Evolutionary conservation across 2,329 filamentous ascomycete genomes (phyloP).

Genomic region (Plectosphaerella cucumerina): DNA sequence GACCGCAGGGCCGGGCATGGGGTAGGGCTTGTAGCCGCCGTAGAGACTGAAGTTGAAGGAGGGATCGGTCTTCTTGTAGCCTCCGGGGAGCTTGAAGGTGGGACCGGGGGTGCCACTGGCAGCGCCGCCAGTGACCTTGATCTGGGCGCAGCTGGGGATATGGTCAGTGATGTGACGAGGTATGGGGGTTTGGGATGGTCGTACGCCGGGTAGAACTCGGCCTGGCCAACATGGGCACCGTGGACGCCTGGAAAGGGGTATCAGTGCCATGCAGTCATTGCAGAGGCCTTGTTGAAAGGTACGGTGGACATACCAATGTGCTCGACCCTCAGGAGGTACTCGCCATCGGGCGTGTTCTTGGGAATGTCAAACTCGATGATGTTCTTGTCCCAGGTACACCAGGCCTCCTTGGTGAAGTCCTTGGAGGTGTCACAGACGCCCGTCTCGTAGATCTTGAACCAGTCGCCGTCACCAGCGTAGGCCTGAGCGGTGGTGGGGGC

Average conservation of each 20-base stretch:
- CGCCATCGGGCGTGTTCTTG: conserved; percentile 25
- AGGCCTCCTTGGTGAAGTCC: conserved; percentile 15
- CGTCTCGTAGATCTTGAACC: conserved; percentile 18
- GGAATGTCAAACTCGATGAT: conserved; percentile 27
- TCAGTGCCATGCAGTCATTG: too few species aligned
- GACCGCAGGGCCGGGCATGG: conserved; percentile 15
- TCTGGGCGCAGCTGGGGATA: conserved; percentile 14
- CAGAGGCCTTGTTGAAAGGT: neutral
- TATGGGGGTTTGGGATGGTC: neutral
- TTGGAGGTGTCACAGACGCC: conserved; percentile 12
- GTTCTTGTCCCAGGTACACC: conserved; percentile 15
- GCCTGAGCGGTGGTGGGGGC: conserved; percentile 35
- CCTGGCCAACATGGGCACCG: conserved; percentile 14
- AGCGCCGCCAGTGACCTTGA: conserved; percentile 13
- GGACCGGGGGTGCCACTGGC: conserved; percentile 10
- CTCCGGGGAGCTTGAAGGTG: conserved; percentile 23
- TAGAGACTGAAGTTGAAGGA: conserved; percentile 16
- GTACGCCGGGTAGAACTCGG: conserved; percentile 2
- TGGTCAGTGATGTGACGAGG: neutral
- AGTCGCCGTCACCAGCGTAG: conserved; percentile 41
- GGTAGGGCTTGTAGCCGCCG: conserved; percentile 11
- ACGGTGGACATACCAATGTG: conserved; percentile 19
- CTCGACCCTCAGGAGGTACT: conserved; percentile 30
- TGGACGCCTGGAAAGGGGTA: conserved; percentile 6
- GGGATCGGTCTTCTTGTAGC: conserved; percentile 18